phyloP scores from a whole-genome alignment of 2,329 filamentous ascomycete species.

The Madurella mycetomatis region DNA sequence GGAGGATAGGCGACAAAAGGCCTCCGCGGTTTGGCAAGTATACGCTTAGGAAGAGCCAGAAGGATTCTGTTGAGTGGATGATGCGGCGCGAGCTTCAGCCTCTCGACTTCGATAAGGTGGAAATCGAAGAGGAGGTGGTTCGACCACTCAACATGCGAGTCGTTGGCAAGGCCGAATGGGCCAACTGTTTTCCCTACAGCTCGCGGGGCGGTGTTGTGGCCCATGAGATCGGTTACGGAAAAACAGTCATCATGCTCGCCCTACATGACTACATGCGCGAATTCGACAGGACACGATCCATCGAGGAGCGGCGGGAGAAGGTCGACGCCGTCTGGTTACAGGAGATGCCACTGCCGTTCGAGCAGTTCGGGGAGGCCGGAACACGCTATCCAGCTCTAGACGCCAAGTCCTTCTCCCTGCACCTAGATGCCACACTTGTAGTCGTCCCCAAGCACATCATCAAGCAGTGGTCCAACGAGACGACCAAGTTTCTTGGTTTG shows the following conservation, averaged over 20 bases:
- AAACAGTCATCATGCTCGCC: constrained; percentile 40
- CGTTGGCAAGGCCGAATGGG: constrained; percentile 28
- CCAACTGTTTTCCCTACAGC: constrained; percentile 23
- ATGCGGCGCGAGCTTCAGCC: constrained; percentile 24
- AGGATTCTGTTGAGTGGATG: constrained; percentile 32
- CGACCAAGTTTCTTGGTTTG: constrained; percentile 31
- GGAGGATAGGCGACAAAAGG: no score
- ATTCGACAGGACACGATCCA: constrained; percentile 23
- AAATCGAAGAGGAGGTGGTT: constrained; percentile 37
- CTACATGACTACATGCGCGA: constrained; percentile 31
- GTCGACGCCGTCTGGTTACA: constrained; percentile 14
- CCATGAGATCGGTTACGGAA: constrained; percentile 43
- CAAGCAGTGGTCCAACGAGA: constrained; percentile 37
- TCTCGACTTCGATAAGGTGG: constrained; percentile 32
- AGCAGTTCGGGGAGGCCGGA: not conserved
- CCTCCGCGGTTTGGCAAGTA: not conserved
- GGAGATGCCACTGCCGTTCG: not conserved
- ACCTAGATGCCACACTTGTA: constrained; percentile 36
- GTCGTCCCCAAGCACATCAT: constrained; percentile 39
- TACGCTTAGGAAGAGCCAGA: constrained; percentile 22
- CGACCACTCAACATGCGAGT: constrained; percentile 33
- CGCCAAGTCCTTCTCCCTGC: constrained; percentile 19
- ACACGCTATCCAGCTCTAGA: not conserved
- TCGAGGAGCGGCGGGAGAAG: constrained; percentile 13
- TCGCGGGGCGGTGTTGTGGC: constrained; percentile 38